Conservation (phyloP, 169 alveolate genomes). For the Cryptosporidium meleagridis region DNA sequence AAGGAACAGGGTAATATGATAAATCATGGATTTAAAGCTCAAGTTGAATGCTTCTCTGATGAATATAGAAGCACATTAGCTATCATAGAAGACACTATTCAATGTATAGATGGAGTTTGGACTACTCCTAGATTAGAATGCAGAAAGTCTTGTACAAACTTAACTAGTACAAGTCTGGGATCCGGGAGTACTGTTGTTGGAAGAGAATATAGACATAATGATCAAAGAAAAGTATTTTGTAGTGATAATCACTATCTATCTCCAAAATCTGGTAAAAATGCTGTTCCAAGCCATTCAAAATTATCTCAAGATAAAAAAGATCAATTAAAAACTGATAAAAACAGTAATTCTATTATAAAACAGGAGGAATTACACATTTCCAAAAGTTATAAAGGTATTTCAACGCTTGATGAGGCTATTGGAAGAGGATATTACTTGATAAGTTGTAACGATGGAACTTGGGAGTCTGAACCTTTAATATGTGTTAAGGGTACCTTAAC, state of each 20-base stretch:
- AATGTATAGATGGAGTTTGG: constrained; percentile 67
- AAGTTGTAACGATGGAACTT: constrained; percentile 51
- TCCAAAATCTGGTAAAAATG: constrained; percentile 47
- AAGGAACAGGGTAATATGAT: neutral
- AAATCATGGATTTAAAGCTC: constrained; percentile 13
- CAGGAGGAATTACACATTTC: neutral
- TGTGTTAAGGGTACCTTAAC: constrained; percentile 71
- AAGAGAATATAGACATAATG: constrained; percentile 50
- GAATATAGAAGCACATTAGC: constrained; percentile 40
- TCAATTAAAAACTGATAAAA: neutral
- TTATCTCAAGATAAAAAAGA: neutral
- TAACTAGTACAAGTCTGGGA: constrained; percentile 33
- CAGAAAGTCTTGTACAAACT: constrained; percentile 35
- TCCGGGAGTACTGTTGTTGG: constrained; percentile 38
- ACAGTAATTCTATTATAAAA: neutral
- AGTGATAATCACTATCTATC: constrained; percentile 38
- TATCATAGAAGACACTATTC: neutral
- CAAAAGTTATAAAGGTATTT: neutral
- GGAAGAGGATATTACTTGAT: constrained; percentile 31
- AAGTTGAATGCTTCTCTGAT: constrained; percentile 40
- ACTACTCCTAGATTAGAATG: constrained; percentile 27
- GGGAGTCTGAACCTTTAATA: constrained; percentile 72
- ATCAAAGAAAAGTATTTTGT: constrained; percentile 63
- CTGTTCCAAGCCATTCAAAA: neutral
- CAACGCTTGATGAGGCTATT: constrained; percentile 13